Base-by-base conservation (phyloP, 2,329 filamentous ascomycete species). In the Berkeleyomyces basicola region DNA sequence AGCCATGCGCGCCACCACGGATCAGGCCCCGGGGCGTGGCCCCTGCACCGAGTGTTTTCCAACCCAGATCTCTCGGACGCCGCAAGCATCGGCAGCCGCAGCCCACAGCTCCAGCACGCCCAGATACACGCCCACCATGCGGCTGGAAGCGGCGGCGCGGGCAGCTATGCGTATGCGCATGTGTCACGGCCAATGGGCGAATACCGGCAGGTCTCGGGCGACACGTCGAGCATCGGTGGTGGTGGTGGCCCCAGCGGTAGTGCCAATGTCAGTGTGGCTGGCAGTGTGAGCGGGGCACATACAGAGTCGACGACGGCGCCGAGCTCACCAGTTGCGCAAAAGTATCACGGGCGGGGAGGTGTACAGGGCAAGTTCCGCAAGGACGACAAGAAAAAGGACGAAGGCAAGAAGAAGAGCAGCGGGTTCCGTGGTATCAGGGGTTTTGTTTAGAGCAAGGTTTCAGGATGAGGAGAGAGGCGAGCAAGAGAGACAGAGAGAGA, bases 231-330 rank as follows among this genome's bases (percentile, higher is more conserved):
- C 7, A 53, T 42, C 10, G 40, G 36, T 6, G 14, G 58, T 39
- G 47, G 40, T 14, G 39, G 60, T 7, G 58, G 46, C 23, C 11
- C 43, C 36, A 36, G 44, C 42, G 37, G 39, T 10, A 43, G 57
- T 31, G 42, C 33, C 42, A 53, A 16, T 51, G 11, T n/a, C 47
- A 59, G 62, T 42, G 9, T 42, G 10, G 11, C 23, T 40, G 44
- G 40, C 79, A 77, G 67, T 69, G 74, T 39, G 69, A 74, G 0
- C 75, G 75, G 3, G 80, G 67, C 77, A 81, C 1, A 74, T 37
- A 11, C 49, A 31, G 49, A 53, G 31, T 9, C 37, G 49, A 33
- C 49, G 33, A 53, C 23, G 23, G 23, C 49, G 31, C 49, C 49
- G 10, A 53, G 49, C 33, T 53, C 49, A 11, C 49, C 49, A 6